Conservation (phyloP, 2,329 filamentous ascomycete genomes). For the Diplodia seriata region DNA sequence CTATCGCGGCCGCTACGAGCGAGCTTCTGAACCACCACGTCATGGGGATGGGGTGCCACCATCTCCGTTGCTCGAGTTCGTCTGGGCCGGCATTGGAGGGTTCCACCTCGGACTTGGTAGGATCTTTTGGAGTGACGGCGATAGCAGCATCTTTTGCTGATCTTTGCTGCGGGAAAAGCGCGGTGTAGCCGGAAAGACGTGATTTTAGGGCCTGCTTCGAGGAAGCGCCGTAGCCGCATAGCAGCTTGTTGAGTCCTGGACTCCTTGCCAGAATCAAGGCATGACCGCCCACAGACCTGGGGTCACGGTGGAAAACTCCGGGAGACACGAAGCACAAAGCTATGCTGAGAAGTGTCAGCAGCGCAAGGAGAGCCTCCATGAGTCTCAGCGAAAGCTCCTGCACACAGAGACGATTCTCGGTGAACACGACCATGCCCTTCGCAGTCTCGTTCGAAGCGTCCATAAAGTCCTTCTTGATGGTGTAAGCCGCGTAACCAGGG, state of each 20-base stretch:
- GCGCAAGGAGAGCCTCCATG: background rate
- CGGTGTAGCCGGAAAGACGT: background rate
- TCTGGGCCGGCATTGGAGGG: background rate
- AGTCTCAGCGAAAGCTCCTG: background rate
- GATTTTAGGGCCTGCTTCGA: background rate
- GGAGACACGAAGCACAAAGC: background rate
- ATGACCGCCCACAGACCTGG: background rate
- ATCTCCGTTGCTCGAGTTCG: background rate
- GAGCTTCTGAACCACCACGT: background rate
- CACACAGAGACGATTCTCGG: background rate
- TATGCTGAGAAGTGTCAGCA: background rate
- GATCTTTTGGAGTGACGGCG: background rate
- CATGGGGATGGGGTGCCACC: background rate
- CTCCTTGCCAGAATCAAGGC: constrained; percentile 4
- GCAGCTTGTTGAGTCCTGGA: background rate
- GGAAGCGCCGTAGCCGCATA: background rate
- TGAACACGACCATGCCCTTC: background rate
- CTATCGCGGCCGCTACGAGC: background rate
- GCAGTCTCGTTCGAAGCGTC: background rate
- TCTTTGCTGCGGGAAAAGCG: background rate
- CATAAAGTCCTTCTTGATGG: background rate
- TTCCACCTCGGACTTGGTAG: background rate
- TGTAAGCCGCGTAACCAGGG: background rate
- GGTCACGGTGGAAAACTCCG: background rate
- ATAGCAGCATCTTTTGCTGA: background rate